Base-by-base conservation (phyloP, 345 rosid genomes). In the Populus deltoides region DNA sequence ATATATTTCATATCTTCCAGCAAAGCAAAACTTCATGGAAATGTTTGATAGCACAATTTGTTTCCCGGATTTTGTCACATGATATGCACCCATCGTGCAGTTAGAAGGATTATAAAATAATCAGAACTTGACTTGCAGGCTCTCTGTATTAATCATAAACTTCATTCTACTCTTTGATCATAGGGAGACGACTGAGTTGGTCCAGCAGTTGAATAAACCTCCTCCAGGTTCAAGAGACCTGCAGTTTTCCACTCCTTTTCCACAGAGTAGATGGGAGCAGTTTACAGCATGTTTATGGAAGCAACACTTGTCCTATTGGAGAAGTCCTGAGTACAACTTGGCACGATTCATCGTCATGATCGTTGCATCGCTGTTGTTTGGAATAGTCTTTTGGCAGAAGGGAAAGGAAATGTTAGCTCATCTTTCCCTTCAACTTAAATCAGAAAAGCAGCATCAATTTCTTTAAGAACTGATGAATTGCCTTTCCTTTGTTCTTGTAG, bases 261-360 rank as follows among this genome's bases (percentile, higher is more conserved):
- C 88, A 35, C 88, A 81, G 73, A 82, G 73, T 63, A 25, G 77
- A 20, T 83, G 86, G 88, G 86, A 66, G 66, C 96, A 88, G 68
- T 83, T 90, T 81, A 83, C 74, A 63, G 80, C 87, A 61, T 91
- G 95, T 71, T 78, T 88, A 1, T 90, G 95, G 93, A 91, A 90
- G 77, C 93, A 85, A 36, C 70, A 85, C 31, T 72, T 83, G 68
- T 87, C 96, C 20, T 90, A 90, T 41, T 91, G 93, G 92, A 85
- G 92, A 81, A 90, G 85, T 72, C 88, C 93, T 9, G 62, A 81
- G 3, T 90, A 86, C 81, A 91, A 90, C 66, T 75, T 90, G 72
- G 69, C 72, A 12, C 88, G 92, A 27, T 45, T 89, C 67, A 3
- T 80, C 18, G 78, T 78, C 75, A 75, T 80, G 65, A 41, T 72